Evolutionary conservation across 1,284 basidiomycete species (phyloP).

Genomic region (Trametes hirsuta): DNA sequence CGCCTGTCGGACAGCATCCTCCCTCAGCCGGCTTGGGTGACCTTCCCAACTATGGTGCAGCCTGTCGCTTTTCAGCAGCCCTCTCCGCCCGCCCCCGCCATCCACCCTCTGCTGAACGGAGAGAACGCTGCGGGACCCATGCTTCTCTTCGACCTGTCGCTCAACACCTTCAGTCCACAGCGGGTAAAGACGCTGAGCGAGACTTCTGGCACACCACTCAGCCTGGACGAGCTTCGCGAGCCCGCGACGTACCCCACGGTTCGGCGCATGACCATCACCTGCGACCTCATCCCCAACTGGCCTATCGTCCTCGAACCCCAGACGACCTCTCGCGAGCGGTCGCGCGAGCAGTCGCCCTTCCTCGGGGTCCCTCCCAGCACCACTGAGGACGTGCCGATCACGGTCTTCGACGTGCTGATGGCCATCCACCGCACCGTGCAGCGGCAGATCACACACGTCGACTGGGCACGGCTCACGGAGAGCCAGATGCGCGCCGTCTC

Average conservation of each 20-base stretch:
- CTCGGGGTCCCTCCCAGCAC: slow-evolving; percentile 26
- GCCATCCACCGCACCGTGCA: slow-evolving; percentile 57
- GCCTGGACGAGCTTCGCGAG: slow-evolving; percentile 49
- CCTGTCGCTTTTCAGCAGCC: slow-evolving; percentile 26
- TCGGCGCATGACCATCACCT: slow-evolving; percentile 58
- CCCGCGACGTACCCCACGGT: slow-evolving; percentile 59
- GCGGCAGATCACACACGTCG: slow-evolving; percentile 53
- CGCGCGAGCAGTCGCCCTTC: slow-evolving; percentile 31
- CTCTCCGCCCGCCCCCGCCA: slow-evolving; percentile 26
- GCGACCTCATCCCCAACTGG: slow-evolving; percentile 62
- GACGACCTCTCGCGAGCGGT: slow-evolving; percentile 30
- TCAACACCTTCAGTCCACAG: slow-evolving; percentile 48
- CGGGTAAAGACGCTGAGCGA: slow-evolving; percentile 43
- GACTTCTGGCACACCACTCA: slow-evolving; percentile 36
- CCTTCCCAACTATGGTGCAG: slow-evolving; percentile 30
- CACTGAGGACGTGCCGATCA: slow-evolving; percentile 44
- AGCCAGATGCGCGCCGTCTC: slow-evolving; percentile 46
- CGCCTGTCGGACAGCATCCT: slow-evolving; percentile 35
- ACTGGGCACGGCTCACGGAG: slow-evolving; percentile 52
- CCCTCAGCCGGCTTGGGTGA: slow-evolving; percentile 31
- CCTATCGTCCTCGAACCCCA: slow-evolving; percentile 54
- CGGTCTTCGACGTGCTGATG: slow-evolving; percentile 59
- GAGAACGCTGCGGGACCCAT: slow-evolving; percentile 41
- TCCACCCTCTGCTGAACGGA: slow-evolving; percentile 63
- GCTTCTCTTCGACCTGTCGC: slow-evolving; percentile 60